Evolutionary conservation across 1,139 yeast species (phyloP), one percentile per base, ranked within the genome.

Genomic region (Lodderomyces jiufengensis): DNA sequence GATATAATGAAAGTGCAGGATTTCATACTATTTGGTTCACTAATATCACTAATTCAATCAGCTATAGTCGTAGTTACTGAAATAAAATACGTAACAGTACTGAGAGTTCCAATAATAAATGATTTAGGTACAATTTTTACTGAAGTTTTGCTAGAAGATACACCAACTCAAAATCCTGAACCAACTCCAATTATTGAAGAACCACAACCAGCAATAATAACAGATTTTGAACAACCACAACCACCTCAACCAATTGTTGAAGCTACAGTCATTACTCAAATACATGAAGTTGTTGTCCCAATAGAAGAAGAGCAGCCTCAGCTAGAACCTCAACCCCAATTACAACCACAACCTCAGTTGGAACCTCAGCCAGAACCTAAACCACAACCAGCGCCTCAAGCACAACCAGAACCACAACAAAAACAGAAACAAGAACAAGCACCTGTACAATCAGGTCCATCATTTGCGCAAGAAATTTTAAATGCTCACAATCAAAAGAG

Each of bases 401-500:
- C 24, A 31, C 28, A 24, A 23, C 36, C 13, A 14, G 24, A 27
- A 27, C 20, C 35, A 4, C 30, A 22, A 21, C 49, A 24, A 45
- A 38, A 12, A 15, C 13, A 20, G 10, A 10, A 15, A 22, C 24
- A 31, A 29, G 18, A 12, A 26, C 33, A 28, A 18, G 20, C 14
- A 21, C 18, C 34, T 9, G 18, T 11, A 9, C 30, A 32, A 14
- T 10, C 24, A 10, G 29, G 22, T 4, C 20, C 38, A 10, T 28
- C 39, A 20, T 49, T 50, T 39, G 50, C 50, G 3, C 31, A 40
- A 27, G 51, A 41, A 5, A 50, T 51, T 23, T 46, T 53, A 21
- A 40, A 38, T 45, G 78, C 71, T 40, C 95, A 84, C 70, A 86
- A 86, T 66, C 43, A 54, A 33, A 76, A 78, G 60, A 78, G 95